phyloP scores from a whole-genome alignment of 768 basidiomycete genomes.

The Rhizopogon vinicolor region DNA sequence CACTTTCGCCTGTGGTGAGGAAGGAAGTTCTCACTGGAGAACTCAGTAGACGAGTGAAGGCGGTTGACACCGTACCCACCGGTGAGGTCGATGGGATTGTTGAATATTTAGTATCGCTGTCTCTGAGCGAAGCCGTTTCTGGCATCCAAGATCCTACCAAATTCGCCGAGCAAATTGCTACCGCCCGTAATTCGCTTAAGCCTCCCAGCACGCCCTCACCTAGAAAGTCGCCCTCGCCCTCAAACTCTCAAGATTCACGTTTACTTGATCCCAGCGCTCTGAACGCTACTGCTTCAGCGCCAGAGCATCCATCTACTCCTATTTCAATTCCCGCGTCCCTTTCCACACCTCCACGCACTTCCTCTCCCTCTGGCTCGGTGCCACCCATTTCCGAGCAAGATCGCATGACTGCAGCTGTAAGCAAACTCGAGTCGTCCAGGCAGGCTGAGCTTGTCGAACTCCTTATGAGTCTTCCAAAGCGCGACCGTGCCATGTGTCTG shows the following conservation, averaged over 20 bases:
- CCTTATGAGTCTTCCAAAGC: conserved; percentile 81
- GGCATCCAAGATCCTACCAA: conserved; percentile 68
- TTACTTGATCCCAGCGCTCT: conserved; percentile 58
- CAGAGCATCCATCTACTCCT: conserved; percentile 85
- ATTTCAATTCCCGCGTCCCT: conserved; percentile 71
- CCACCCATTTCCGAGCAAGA: conserved; percentile 71
- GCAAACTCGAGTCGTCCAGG: conserved; percentile 55
- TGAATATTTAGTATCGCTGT: conserved; percentile 63
- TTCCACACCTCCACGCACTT: conserved; percentile 81
- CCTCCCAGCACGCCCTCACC: conserved; percentile 35
- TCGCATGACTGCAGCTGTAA: conserved; percentile 63
- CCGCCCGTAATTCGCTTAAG: conserved; percentile 30
- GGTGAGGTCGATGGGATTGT: conserved; percentile 63
- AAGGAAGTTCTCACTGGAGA: conserved; percentile 85
- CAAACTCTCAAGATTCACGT: conserved; percentile 66
- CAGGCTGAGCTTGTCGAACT: conserved; percentile 69
- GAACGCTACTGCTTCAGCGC: conserved; percentile 80
- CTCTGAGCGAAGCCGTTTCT: conserved; percentile 72
- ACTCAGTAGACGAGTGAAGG: conserved; percentile 67
- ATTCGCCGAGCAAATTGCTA: conserved; percentile 59
- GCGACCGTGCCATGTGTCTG: conserved; percentile 86
- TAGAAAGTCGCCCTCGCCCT: conserved; percentile 48
- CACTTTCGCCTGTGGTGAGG: conserved; percentile 81
- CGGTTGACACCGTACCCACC: conserved; percentile 45
- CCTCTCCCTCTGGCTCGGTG: conserved; percentile 63